phyloP scores from a whole-genome alignment of 331 rosid genomes.

The Rhamnella rubrinervis region DNA sequence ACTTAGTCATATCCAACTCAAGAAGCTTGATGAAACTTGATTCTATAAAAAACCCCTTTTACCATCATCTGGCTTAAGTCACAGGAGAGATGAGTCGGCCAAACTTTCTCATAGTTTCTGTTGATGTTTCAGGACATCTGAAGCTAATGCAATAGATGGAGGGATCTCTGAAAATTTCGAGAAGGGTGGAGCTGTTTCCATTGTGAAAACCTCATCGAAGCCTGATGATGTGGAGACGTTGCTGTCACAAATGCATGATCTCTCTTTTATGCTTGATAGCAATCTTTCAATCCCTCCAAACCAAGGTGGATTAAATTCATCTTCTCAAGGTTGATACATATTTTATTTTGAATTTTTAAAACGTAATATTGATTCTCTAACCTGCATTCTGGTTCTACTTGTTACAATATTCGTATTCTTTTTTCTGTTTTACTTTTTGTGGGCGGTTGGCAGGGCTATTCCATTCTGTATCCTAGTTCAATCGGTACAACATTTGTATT shows the following conservation, averaged over 20 bases:
- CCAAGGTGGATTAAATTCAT: constrained; percentile 34
- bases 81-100: background rate
- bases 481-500: background rate
- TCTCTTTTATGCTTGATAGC: constrained; percentile 84
- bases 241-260: constrained; percentile 84
- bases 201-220: constrained; percentile 38
- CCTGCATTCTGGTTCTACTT: background rate
- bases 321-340: constrained; percentile 7
- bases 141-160: constrained; percentile 26
- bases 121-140: constrained; percentile 51
- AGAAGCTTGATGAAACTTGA: background rate
- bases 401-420: background rate
- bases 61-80: background rate
- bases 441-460: too few relatives aligned
- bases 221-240: constrained; percentile 50
- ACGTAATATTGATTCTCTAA: background rate
- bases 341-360: background rate
- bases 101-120: constrained; percentile 5
- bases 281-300: constrained; percentile 65
- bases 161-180: constrained; percentile 20
- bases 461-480: background rate
- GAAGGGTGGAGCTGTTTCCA: constrained; percentile 30
- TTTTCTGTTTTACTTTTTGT: too few relatives aligned
- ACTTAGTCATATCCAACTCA: background rate
- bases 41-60: background rate